Evolutionary conservation across 73 alveolate species (phyloP), one percentile per base, ranked within the genome.

Genomic region (Paramecium tetraurelia): DNA sequence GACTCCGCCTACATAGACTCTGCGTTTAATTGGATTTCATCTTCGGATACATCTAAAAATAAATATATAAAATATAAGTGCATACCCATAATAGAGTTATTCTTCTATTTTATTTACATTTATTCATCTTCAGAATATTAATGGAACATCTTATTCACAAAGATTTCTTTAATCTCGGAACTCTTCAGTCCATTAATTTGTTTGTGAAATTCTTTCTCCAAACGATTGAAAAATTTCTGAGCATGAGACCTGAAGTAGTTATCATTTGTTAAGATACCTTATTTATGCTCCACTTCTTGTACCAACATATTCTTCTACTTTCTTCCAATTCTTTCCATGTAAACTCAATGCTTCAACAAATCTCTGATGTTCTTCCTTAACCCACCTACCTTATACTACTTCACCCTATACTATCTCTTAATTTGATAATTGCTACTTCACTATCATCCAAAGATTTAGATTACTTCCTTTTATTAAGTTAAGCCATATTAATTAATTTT

Each of bases 271-370:
- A 7, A 53, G 3, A 1, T 53, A 80, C 90, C 97, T 48, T 3
- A 94, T 92, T 69, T 95, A 92, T 12, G 98, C 96, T 57, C 97
- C 95, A 14, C 95, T 92, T 80, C 98, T 95, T 16, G 97, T 85
- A 58, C 93, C 93, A 41, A 95, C 96, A 85, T 95, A 94, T 58
- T 95, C 95, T 92, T 95, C 96, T 44, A 95, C 97, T 63, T 94
- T 95, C 59, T 89, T 90, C 98, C 98, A 95, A 83, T 95, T 95
- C 92, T 95, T 95, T 9, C 97, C 97, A 87, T 53, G 89, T 11
- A 86, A 53, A 89, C 95, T 94, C 93, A 95, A 85, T 38, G 97
- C 98, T 59, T 95, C 98, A 20, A 95, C 92, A 93, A 95, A 95
- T 43, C 96, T 84, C 38, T 94, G 76, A 63, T 95, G 98, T 58